A percentile compares a stretch with the other conserved stretches of the same genome.
Conservation (phyloP, 345 rosid genomes). For the Eucalyptus grandis region DNA sequence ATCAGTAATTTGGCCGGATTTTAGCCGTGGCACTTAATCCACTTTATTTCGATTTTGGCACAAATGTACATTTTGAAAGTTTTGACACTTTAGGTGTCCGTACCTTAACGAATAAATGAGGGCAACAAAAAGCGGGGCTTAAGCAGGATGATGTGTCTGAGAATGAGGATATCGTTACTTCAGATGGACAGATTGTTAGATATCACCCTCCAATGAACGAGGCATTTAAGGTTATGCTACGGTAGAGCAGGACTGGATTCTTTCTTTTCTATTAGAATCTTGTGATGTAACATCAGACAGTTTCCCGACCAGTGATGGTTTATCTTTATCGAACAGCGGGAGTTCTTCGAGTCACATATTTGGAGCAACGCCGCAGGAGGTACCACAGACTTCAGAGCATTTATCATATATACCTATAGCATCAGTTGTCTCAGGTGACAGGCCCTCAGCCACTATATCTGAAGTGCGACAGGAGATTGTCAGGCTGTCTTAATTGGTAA, state of each 20-base stretch:
- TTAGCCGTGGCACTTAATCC: no score
- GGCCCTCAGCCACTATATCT: slow-evolving; percentile 7
- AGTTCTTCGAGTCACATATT: slow-evolving; percentile 21
- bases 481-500: slow-evolving; percentile 7
- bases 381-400: slow-evolving; percentile 40
- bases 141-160: slow-evolving; percentile 48
- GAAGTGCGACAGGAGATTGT: slow-evolving; percentile 13
- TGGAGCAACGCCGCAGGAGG: slow-evolving; percentile 76
- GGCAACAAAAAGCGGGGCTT: slow-evolving; percentile 77
- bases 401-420: background rate
- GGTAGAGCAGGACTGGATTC: slow-evolving; percentile 43
- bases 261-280: slow-evolving; percentile 34
- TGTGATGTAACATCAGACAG: slow-evolving; percentile 26
- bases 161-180: slow-evolving; percentile 29
- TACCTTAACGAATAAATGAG: slow-evolving; percentile 25
- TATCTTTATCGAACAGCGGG: slow-evolving; percentile 27
- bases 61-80: no score
- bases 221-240: slow-evolving; percentile 56
- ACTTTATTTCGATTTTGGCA: no score
- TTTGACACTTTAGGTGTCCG: no score
- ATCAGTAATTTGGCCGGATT: no score
- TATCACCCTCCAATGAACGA: slow-evolving; percentile 71
- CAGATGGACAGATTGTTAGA: slow-evolving; percentile 83
- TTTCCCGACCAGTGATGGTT: slow-evolving; percentile 29
- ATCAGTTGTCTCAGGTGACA: background rate